Evolutionary conservation across 2,329 filamentous ascomycete species (phyloP).

Genomic region (Xylaria sp.): DNA sequence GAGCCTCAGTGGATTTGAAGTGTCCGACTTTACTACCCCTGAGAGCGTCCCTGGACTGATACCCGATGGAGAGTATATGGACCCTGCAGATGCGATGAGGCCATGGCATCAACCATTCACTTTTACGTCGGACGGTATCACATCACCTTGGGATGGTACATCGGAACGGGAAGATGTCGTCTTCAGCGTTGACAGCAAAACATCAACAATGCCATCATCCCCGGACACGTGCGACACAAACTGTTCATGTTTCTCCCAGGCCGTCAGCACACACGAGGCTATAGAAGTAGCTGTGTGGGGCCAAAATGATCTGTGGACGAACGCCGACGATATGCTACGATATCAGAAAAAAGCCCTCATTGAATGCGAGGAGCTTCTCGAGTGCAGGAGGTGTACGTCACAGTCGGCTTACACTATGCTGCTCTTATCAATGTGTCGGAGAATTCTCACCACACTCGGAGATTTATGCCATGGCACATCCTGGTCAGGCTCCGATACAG

Average conservation of each 20-base stretch:
- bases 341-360: constrained; percentile 37
- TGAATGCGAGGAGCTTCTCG: constrained; percentile 37
- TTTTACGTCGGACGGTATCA: constrained; percentile 29
- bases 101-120: constrained; percentile 36
- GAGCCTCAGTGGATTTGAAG: constrained; percentile 29
- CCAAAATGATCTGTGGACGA: constrained; percentile 33
- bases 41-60: constrained; percentile 30
- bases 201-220: constrained; percentile 27
- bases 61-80: constrained; percentile 37
- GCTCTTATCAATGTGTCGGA: constrained; percentile 37
- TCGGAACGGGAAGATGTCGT: constrained; percentile 34
- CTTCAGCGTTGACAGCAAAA: constrained; percentile 27
- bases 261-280: constrained; percentile 35
- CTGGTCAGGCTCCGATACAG: constrained; percentile 13
- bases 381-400: constrained; percentile 32
- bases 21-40: constrained; percentile 33
- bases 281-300: constrained; percentile 38
- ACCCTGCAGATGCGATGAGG: constrained; percentile 34
- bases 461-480: constrained; percentile 27
- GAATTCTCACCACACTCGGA: constrained; percentile 32
- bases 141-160: constrained; percentile 33
- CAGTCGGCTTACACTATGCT: constrained; percentile 40
- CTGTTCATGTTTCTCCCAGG: constrained; percentile 37
- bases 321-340: constrained; percentile 36
- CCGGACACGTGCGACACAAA: constrained; percentile 26